phyloP scores from a whole-genome alignment of 139 green algal genomes.

The Coelastrella sp. region DNA sequence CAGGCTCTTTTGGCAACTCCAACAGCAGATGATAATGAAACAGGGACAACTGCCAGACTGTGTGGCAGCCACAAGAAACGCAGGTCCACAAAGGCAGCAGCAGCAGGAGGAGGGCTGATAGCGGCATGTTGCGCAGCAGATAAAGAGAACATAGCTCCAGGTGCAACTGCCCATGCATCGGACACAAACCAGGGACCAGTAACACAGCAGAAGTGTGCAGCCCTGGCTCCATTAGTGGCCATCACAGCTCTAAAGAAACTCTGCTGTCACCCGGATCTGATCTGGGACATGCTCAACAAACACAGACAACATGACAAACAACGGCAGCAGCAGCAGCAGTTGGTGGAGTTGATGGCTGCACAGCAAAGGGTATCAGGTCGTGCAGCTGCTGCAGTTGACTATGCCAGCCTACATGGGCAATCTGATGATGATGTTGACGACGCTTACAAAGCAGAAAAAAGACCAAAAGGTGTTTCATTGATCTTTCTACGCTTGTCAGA shows the following conservation, averaged over 20 bases:
- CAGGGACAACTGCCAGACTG: background rate
- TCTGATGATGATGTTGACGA: conserved; percentile 8
- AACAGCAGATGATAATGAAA: background rate
- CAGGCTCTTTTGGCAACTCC: conserved; percentile 48
- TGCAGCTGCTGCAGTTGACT: background rate
- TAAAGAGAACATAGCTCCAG: background rate
- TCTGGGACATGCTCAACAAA: conserved; percentile 62
- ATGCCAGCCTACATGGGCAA: background rate
- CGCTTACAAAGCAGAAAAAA: too few species aligned
- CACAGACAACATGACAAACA: background rate
- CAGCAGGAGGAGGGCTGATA: conserved; percentile 4
- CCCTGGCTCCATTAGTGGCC: conserved; percentile 65
- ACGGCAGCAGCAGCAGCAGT: background rate
- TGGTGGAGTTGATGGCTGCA: background rate
- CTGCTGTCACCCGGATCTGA: conserved; percentile 98
- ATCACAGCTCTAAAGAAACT: conserved; percentile 96
- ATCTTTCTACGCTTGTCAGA: too few species aligned
- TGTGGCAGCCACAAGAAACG: conserved; percentile 6
- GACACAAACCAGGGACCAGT: background rate
- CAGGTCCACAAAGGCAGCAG: conserved; percentile 26
- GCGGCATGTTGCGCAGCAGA: too few species aligned
- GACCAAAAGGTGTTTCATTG: too few species aligned
- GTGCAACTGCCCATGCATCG: background rate
- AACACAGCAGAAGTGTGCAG: background rate
- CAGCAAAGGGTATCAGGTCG: background rate